Conservation (phyloP, 345 rosid species). For the Barbarea vulgaris region DNA sequence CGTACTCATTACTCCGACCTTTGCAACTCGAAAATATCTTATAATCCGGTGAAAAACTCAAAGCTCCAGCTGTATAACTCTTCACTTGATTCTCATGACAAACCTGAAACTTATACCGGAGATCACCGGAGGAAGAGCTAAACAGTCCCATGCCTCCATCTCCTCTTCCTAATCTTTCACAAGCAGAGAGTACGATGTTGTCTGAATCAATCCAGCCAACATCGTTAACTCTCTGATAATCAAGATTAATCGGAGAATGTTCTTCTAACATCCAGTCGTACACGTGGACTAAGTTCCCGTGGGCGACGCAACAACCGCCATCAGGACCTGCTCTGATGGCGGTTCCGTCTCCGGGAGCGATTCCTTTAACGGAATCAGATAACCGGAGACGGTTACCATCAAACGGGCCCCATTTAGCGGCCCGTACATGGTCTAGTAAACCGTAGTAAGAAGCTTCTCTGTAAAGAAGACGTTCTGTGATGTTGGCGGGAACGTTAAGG, state of each 20-base stretch:
- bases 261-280: conserved; percentile 92
- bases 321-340: conserved; percentile 92
- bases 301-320: conserved; percentile 95
- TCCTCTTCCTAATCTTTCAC: conserved; percentile 76
- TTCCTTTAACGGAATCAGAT: conserved; percentile 63
- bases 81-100: conserved; percentile 68
- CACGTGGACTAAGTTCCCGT: conserved; percentile 87
- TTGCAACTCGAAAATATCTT: conserved; percentile 81
- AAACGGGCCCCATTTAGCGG: conserved; percentile 82
- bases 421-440: conserved; percentile 67
- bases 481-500: conserved; percentile 62
- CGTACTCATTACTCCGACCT: conserved; percentile 93
- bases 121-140: conserved; percentile 67
- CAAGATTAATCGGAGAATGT: conserved; percentile 72
- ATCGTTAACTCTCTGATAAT: conserved; percentile 90
- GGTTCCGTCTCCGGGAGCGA: conserved; percentile 94
- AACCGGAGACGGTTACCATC: conserved; percentile 79
- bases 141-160: conserved; percentile 98
- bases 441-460: conserved; percentile 90
- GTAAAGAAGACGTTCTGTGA: conserved; percentile 73
- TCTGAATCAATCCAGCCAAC: conserved; percentile 76
- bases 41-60: conserved; percentile 63
- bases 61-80: conserved; percentile 89
- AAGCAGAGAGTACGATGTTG: conserved; percentile 66
- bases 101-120: conserved; percentile 75